Evolutionary conservation across 1,284 basidiomycete genomes (phyloP).

Genomic region (Leucoagaricus sp.): DNA sequence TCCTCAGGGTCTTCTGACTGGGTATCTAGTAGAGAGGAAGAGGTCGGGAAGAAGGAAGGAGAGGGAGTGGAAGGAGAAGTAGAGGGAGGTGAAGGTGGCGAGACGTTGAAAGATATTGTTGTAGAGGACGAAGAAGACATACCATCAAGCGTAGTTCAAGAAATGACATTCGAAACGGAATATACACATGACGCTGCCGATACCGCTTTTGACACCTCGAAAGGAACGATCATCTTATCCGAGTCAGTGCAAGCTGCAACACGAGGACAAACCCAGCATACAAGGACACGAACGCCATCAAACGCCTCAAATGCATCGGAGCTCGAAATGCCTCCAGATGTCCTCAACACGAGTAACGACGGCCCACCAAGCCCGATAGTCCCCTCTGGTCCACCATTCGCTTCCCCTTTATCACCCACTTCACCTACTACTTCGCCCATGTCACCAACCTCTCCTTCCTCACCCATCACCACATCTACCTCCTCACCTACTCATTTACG

Average conservation of each 20-base stretch:
- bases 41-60: not conserved
- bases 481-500: slow-evolving; percentile 24
- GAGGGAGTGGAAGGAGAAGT: too few relatives aligned
- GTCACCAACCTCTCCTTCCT: slow-evolving; percentile 14
- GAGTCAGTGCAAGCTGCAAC: slow-evolving; percentile 12
- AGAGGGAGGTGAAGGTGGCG: not conserved
- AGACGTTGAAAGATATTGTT: slow-evolving; percentile 8
- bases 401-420: not conserved
- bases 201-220: not conserved
- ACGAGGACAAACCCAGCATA: not conserved
- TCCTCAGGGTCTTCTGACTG: not conserved
- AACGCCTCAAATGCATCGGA: slow-evolving; percentile 1
- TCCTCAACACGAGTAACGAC: not conserved
- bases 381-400: slow-evolving; percentile 9
- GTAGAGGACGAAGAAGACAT: slow-evolving; percentile 39
- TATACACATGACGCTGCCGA: slow-evolving; percentile 5
- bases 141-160: slow-evolving; percentile 24
- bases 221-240: slow-evolving; percentile 10
- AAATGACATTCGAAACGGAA: slow-evolving; percentile 7
- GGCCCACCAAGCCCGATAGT: slow-evolving; percentile 12
- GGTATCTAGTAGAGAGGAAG: not conserved
- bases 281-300: slow-evolving; percentile 24
- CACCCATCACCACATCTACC: too few relatives aligned
- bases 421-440: not conserved
- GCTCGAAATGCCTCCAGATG: too few relatives aligned